Evolutionary conservation across 2,329 filamentous ascomycete genomes (phyloP).

Genomic region (Aspergillus alliaceus): DNA sequence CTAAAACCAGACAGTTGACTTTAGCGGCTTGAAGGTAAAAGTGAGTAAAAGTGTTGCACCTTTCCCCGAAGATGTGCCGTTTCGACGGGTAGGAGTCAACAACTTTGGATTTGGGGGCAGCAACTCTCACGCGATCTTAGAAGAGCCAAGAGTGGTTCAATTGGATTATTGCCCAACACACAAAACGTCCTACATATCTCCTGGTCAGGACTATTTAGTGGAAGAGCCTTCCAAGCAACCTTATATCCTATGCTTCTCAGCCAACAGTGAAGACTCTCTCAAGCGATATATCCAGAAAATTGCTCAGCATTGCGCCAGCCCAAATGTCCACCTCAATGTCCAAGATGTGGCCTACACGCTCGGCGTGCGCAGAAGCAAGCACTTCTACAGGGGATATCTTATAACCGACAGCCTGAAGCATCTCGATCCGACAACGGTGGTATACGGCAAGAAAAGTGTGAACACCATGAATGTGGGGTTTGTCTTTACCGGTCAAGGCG

Average conservation of each 20-base stretch:
- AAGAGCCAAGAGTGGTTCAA: background rate
- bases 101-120: slow-evolving; percentile 21
- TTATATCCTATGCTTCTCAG: slow-evolving; percentile 10
- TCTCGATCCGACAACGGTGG: background rate
- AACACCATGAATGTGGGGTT: slow-evolving; percentile 9
- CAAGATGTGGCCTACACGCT: slow-evolving; percentile 16
- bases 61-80: slow-evolving; percentile 7
- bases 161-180: background rate
- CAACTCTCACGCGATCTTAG: slow-evolving; percentile 21
- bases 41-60: background rate
- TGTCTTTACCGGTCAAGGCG: slow-evolving; percentile 24
- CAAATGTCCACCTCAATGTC: background rate
- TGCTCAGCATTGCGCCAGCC: background rate
- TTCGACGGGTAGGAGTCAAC: slow-evolving; percentile 15
- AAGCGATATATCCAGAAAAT: slow-evolving; percentile 4
- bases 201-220: no score
- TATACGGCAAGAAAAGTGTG: background rate
- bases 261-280: slow-evolving; percentile 11
- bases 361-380: slow-evolving; percentile 6
- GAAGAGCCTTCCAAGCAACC: background rate
- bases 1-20: background rate
- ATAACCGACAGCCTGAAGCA: background rate
- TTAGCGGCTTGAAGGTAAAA: background rate
- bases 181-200: background rate
- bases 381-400: slow-evolving; percentile 8